Percentiles rank a stretch among this genome's conserved stretches.
phyloP scores from a whole-genome alignment of 1,284 basidiomycete species.

The Tetrapyrgos nigripes region DNA sequence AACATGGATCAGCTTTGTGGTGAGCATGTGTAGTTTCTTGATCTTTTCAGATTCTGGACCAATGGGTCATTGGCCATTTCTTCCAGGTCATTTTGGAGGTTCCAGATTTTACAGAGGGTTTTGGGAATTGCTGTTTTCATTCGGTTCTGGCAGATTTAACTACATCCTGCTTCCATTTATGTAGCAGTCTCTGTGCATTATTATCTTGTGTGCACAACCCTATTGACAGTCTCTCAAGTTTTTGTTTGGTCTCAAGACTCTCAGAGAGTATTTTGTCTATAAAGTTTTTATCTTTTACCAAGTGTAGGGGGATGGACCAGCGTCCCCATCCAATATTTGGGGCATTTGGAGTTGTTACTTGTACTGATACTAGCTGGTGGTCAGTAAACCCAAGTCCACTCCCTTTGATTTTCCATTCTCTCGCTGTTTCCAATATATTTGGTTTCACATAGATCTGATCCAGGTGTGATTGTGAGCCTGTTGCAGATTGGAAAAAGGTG shows the following conservation, averaged over 20 bases:
- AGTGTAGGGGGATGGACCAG: slow-evolving; percentile 25
- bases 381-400: slow-evolving; percentile 19
- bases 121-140: background rate
- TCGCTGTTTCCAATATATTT: background rate
- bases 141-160: slow-evolving; percentile 4
- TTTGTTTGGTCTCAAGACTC: slow-evolving; percentile 4
- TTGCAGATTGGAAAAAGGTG: no score
- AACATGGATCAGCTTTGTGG: slow-evolving; percentile 5
- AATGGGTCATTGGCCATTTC: background rate
- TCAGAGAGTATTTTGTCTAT: background rate
- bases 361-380: slow-evolving; percentile 25
- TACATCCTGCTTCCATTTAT: slow-evolving; percentile 6
- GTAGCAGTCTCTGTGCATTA: slow-evolving; percentile 9
- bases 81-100: slow-evolving; percentile 11
- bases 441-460: slow-evolving; percentile 35
- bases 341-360: slow-evolving; percentile 17
- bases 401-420: slow-evolving; percentile 22
- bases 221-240: background rate
- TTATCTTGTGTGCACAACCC: background rate
- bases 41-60: slow-evolving; percentile 8
- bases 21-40: background rate
- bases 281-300: slow-evolving; percentile 23
- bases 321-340: slow-evolving; percentile 29
- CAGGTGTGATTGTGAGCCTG: no score
- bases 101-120: slow-evolving; percentile 9